phyloP scores from a whole-genome alignment of 2,329 filamentous ascomycete genomes.

The Fusarium cyanostomum region DNA sequence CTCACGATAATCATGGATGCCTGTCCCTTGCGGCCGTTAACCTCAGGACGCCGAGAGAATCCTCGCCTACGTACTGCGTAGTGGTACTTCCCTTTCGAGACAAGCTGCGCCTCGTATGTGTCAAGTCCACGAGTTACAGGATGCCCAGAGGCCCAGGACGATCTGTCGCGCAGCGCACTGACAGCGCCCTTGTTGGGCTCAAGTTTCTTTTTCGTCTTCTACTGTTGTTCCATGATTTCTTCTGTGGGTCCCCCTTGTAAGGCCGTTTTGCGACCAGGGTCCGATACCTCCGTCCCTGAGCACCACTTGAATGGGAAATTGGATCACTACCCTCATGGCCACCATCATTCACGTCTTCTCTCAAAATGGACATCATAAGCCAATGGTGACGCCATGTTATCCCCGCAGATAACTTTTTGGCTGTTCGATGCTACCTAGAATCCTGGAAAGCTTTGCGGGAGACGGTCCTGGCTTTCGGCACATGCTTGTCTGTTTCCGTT shows the following conservation, averaged over 20 bases:
- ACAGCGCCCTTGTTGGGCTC: conserved; percentile 12
- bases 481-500: conserved; percentile 28
- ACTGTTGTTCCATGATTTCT: conserved; percentile 38
- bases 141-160: conserved; percentile 5
- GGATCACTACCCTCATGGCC: conserved; percentile 26
- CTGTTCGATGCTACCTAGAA: conserved; percentile 24
- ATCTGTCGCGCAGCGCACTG: conserved; percentile 36
- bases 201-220: conserved; percentile 16
- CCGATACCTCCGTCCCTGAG: conserved; percentile 26
- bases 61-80: conserved; percentile 6
- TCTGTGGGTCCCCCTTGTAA: conserved; percentile 39
- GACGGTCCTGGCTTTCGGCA: conserved; percentile 24
- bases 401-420: conserved; percentile 35
- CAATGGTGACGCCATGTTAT: conserved; percentile 33
- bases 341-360: conserved; percentile 34
- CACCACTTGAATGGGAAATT: conserved; percentile 42
- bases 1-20: conserved; percentile 19
- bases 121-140: conserved; percentile 28
- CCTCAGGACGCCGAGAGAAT: conserved; percentile 36
- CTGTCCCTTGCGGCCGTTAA: conserved; percentile 39
- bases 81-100: conserved; percentile 33
- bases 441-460: conserved; percentile 19
- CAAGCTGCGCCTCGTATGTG: conserved; percentile 26
- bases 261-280: conserved; percentile 37
- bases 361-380: conserved; percentile 39